Conservation (phyloP, 768 basidiomycete species). For the Baorangia bicolor region DNA sequence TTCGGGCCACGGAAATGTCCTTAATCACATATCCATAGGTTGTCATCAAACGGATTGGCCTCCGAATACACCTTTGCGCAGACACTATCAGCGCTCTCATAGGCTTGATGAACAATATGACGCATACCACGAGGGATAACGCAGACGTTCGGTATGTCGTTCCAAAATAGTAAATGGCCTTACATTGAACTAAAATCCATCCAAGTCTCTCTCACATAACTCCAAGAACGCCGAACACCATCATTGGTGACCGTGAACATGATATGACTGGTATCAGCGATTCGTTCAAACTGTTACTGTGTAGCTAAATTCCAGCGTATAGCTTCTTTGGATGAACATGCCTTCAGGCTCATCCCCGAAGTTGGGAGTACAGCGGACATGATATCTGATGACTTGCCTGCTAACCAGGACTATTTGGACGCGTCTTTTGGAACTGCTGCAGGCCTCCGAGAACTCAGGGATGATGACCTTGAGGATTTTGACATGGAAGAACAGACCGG, state of each 20-base stretch:
- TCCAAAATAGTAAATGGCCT: neutral
- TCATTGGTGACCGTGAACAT: slow-evolving; percentile 1
- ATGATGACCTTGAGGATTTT: slow-evolving; percentile 74
- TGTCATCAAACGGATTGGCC: slow-evolving; percentile 47
- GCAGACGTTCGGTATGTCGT: slow-evolving; percentile 27
- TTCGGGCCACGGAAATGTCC: neutral
- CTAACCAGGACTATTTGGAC: slow-evolving; percentile 85
- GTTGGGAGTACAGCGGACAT: slow-evolving; percentile 82
- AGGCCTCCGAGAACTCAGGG: slow-evolving; percentile 68
- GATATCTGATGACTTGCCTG: slow-evolving; percentile 89
- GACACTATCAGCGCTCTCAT: slow-evolving; percentile 66
- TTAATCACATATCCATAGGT: slow-evolving; percentile 41
- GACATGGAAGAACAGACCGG: slow-evolving; percentile 32
- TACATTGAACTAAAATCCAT: neutral
- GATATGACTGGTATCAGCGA: slow-evolving; percentile 30
- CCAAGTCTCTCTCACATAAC: slow-evolving; percentile 10
- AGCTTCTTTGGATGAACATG: slow-evolving; percentile 81
- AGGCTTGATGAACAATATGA: slow-evolving; percentile 53
- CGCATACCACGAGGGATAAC: slow-evolving; percentile 39
- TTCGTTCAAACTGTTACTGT: neutral
- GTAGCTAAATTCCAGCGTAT: slow-evolving; percentile 4
- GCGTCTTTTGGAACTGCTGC: slow-evolving; percentile 77
- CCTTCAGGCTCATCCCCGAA: slow-evolving; percentile 74
- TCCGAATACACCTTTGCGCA: slow-evolving; percentile 72
- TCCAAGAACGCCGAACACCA: slow-evolving; percentile 6